phyloP scores from a whole-genome alignment of 2,329 filamentous ascomycete species.

The Fusarium euwallaceae region DNA sequence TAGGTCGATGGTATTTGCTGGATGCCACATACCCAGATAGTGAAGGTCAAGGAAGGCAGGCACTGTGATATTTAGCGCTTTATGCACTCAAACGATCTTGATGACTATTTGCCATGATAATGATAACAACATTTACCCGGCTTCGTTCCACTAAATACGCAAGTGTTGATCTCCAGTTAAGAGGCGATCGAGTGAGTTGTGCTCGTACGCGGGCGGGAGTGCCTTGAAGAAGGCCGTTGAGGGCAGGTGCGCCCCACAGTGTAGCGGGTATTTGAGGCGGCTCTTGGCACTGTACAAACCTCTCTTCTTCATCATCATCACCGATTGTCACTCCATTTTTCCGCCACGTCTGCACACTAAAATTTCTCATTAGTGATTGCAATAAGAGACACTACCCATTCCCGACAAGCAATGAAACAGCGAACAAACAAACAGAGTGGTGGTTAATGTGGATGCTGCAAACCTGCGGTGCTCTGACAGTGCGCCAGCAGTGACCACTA shows the following conservation, averaged over 20 bases:
- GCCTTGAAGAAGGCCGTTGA: no score
- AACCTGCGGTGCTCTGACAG: not conserved
- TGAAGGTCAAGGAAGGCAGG: not conserved
- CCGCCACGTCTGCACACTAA: not conserved
- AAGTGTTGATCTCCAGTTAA: not conserved
- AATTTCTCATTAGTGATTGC: not conserved
- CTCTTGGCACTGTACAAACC: no score
- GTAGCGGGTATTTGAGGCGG: no score
- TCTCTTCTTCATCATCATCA: not conserved
- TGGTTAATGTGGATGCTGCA: not conserved
- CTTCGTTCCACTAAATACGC: not conserved
- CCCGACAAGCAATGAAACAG: not conserved
- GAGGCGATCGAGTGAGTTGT: not conserved
- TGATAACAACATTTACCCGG: not conserved
- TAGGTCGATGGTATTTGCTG: not conserved
- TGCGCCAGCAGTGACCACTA: not conserved
- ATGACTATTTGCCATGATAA: not conserved
- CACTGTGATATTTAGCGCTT: not conserved
- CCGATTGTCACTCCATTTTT: not conserved
- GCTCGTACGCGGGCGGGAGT: no score
- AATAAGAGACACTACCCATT: not conserved
- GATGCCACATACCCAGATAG: not conserved
- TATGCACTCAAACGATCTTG: not conserved
- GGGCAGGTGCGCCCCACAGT: no score
- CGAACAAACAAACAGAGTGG: not conserved